Percentiles rank a stretch among this genome's conserved stretches.
Evolutionary conservation across 164 flowering plant species (phyloP).

Genomic region (Vitis rupestris): DNA sequence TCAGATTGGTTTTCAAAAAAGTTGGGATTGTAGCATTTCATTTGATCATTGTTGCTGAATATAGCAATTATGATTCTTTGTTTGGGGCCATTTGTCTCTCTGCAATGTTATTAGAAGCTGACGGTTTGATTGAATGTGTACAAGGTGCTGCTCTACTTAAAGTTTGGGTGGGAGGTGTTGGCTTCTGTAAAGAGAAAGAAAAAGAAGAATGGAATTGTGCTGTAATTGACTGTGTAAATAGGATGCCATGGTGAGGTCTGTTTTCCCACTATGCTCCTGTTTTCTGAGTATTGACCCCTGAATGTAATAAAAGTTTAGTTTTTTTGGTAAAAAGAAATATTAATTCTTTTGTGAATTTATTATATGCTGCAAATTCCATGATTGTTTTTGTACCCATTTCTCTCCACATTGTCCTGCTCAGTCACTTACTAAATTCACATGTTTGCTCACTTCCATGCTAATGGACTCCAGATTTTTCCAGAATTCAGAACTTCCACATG

Average conservation of each 20-base stretch:
- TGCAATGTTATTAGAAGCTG: background rate
- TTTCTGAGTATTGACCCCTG: constrained; percentile 13
- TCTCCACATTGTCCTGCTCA: too few relatives aligned
- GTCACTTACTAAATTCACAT: too few relatives aligned
- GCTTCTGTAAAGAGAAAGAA: background rate
- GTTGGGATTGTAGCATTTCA: constrained; percentile 59
- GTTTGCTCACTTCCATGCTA: too few relatives aligned
- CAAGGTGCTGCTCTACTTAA: background rate
- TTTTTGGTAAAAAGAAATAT: background rate
- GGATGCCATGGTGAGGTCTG: background rate
- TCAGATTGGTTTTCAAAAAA: constrained; percentile 63
- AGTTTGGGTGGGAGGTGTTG: background rate
- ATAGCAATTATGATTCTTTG: constrained; percentile 16
- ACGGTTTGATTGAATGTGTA: constrained; percentile 4
- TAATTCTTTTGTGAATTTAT: too few relatives aligned
- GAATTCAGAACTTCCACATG: too few relatives aligned
- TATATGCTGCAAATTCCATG: too few relatives aligned
- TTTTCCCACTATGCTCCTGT: too few relatives aligned
- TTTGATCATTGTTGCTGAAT: background rate
- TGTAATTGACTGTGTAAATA: constrained; percentile 18
- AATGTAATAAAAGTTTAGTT: constrained; percentile 3
- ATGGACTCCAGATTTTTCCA: too few relatives aligned
- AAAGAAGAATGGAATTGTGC: background rate
- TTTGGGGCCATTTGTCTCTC: constrained; percentile 8
- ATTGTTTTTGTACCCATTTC: too few relatives aligned